phyloP scores from a whole-genome alignment of 139 green algal species.

The Chlorokybus atmophyticus region DNA sequence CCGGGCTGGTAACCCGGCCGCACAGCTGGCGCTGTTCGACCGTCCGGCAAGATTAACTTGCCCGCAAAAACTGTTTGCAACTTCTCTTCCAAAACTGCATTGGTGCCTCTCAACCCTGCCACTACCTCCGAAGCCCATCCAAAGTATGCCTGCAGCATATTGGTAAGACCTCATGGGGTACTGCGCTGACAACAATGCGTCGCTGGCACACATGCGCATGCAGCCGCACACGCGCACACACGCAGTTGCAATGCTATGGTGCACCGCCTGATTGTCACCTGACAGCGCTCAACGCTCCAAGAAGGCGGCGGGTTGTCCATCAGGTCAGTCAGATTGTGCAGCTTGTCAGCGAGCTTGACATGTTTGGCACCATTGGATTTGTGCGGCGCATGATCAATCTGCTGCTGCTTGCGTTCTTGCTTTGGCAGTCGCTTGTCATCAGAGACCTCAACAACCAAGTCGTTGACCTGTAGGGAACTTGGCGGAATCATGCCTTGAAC shows the following conservation, averaged over 20 bases:
- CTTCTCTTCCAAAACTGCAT: background rate
- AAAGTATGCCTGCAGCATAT: slow-evolving; percentile 1
- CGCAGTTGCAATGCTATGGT: too few relatives aligned
- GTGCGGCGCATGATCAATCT: background rate
- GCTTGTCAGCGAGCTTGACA: background rate
- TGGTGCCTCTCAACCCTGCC: background rate
- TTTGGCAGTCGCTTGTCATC: background rate
- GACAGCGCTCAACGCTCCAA: too few relatives aligned
- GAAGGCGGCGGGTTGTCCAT: background rate
- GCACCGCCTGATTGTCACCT: too few relatives aligned
- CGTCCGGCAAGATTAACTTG: background rate
- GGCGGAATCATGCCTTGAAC: too few relatives aligned
- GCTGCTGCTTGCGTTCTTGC: background rate
- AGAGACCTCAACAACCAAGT: background rate
- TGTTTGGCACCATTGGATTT: background rate
- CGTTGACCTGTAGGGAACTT: background rate
- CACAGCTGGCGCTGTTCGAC: background rate
- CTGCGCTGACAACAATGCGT: too few relatives aligned
- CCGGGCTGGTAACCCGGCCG: background rate
- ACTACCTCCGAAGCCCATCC: background rate
- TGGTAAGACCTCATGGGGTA: too few relatives aligned
- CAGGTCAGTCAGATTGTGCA: background rate
- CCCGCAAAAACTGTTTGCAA: background rate
- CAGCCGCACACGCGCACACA: too few relatives aligned
- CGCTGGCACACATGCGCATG: too few relatives aligned